Conservation (phyloP, 73 alveolate species). For the Tetrahymena malaccensis region DNA sequence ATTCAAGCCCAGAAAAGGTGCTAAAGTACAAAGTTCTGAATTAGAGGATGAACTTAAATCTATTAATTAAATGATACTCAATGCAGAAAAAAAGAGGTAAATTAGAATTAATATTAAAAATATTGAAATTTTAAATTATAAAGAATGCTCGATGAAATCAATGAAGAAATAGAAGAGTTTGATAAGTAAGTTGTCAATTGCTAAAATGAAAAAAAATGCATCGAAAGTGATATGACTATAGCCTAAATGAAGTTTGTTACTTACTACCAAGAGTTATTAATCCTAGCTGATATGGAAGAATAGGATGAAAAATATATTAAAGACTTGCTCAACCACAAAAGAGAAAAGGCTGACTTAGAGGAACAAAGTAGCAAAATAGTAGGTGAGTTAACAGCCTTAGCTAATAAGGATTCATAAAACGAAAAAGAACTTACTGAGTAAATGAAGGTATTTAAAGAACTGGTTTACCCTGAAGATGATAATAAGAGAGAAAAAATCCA, state of each 20-base stretch:
- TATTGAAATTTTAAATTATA: background rate
- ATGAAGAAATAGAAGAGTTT: conserved; percentile 7
- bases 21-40: conserved; percentile 48
- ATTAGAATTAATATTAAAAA: conserved; percentile 2
- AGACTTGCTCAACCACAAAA: conserved; percentile 56
- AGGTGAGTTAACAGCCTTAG: conserved; percentile 34
- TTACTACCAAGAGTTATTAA: conserved; percentile 65
- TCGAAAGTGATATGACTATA: conserved; percentile 70
- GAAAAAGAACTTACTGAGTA: conserved; percentile 63
- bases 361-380: conserved; percentile 61
- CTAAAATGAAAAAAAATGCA: conserved; percentile 67
- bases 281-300: conserved; percentile 76
- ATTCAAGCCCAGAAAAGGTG: conserved; percentile 56
- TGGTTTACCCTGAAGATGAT: conserved; percentile 76
- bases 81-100: conserved; percentile 44
- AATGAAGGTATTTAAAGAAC: conserved; percentile 69
- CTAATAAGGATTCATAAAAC: conserved; percentile 59
- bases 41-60: conserved; percentile 51
- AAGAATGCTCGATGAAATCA: conserved; percentile 30
- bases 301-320: conserved; percentile 74
- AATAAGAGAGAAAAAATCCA: conserved; percentile 61
- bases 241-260: conserved; percentile 83
- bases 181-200: conserved; percentile 35
- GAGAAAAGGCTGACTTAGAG: conserved; percentile 65
- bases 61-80: conserved; percentile 48